These are phyloP conservation scores for Beverwykella pulmonaria DNA, from an alignment of 495 filamentous ascomycete species.

Conservation along the genomic window DNA sequence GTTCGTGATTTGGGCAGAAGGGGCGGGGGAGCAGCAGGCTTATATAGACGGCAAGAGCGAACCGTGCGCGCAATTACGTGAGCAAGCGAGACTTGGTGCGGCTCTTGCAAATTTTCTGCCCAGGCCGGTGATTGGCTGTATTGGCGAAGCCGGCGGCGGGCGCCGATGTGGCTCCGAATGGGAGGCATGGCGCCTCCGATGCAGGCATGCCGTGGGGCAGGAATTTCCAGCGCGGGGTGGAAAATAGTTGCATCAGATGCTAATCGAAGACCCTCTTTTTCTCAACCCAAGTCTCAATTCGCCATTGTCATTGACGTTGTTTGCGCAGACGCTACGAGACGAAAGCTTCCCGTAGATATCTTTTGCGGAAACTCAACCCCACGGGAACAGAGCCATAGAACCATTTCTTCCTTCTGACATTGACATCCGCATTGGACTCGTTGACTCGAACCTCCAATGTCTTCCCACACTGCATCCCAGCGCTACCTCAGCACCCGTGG, in stretches of 20 bases:
- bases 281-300: neutral
- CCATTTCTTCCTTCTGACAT: neutral
- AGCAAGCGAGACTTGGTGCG: neutral
- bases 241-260: neutral
- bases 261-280: neutral
- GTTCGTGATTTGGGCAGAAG: conserved; percentile 42
- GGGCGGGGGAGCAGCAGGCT: conserved; percentile 39
- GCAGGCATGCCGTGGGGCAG: neutral
- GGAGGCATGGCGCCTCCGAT: neutral
- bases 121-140: neutral
- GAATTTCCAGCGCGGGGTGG: conserved; percentile 7
- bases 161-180: neutral
- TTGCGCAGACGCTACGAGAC: too few species aligned
- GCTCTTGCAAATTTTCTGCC: neutral
- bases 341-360: neutral
- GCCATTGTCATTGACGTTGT: neutral
- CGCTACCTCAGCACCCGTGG: conserved; percentile 80
- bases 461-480: conserved; percentile 65
- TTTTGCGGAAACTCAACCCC: too few species aligned
- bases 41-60: conserved; percentile 21
- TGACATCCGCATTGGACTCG: neutral
- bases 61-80: too few species aligned
- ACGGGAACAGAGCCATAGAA: too few species aligned
- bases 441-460: conserved; percentile 25
- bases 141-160: neutral